Base-by-base conservation (phyloP, 1,139 yeast species). In the Debaryomyces udenii region DNA sequence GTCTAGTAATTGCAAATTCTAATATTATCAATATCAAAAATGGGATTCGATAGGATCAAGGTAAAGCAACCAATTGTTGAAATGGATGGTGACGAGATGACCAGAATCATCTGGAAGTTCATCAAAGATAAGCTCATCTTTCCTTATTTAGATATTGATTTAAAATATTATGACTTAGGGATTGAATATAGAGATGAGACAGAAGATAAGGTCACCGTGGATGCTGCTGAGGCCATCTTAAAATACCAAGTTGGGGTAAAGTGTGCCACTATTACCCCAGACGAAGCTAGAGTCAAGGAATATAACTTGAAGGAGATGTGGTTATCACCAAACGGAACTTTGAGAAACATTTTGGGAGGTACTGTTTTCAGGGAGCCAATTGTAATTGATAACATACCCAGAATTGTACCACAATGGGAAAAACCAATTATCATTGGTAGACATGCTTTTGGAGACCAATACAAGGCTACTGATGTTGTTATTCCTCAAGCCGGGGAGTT, bases 231-330 rank as follows among this genome's bases (percentile, higher is more conserved):
- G 48, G 98, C 98, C 41, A 90, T 88, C 56, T 76, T 82, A 64
- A 76, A 90, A 69, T 84, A 88, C 64, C 88, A 90, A 43, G 98
- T 91, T 37, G 98, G 96, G 46, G 86, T 91, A 57, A 91, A 91
- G 73, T 91, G 98, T 72, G 98, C 98, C 39, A 91, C 98, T 43
- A 91, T 91, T 64, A 91, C 98, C n/a, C 98, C 98, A 6, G 98
- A 91, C 64, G 98, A 91, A 72, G 91, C 86, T 32, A 81, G 98
- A 56, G 97, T 91, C 41, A 70, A 87, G 66, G 98, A 91, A 69
- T 91, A 89, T 65, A 71, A 77, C 47, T 79, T 91, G 66, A 90
- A 90, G 70, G 85, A 90, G 67, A 91, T 91, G 98, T 91, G 97
- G 97, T 78, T 86, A 43, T 88, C 96, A 17, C 98, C 98, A 51